Evolutionary conservation across 2,329 filamentous ascomycete genomes (phyloP).

Genomic region (Dichotomopilus funicola): DNA sequence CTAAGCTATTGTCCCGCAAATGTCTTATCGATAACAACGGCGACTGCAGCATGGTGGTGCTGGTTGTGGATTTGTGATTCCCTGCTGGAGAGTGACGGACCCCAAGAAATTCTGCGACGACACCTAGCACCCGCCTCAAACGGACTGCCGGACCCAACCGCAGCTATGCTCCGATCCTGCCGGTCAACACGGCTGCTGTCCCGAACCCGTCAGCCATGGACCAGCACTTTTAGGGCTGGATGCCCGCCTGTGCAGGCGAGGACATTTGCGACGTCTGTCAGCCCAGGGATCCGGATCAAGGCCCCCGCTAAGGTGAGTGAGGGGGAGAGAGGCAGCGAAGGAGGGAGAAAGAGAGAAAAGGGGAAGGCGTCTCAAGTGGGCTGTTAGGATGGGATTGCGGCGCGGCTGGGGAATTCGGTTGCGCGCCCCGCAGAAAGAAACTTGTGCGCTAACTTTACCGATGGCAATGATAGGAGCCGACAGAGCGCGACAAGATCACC

Average conservation of each 20-base stretch:
- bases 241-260: conserved; percentile 3
- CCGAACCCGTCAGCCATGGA: conserved; percentile 16
- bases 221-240: not conserved
- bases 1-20: not conserved
- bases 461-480: conserved; percentile 57
- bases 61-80: conserved; percentile 1
- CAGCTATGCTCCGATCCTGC: conserved; percentile 23
- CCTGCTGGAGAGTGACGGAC: not conserved
- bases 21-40: conserved; percentile 4
- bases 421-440: too few relatives aligned
- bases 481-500: conserved; percentile 80
- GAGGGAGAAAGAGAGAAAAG: too few relatives aligned
- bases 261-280: conserved; percentile 14
- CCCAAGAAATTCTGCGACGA: conserved; percentile 4
- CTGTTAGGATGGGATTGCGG: conserved; percentile 7
- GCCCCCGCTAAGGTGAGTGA: conserved; percentile 1
- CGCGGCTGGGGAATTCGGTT: too few relatives aligned
- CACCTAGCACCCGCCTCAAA: not conserved
- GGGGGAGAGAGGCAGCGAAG: too few relatives aligned
- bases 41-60: not conserved
- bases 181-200: conserved; percentile 20
- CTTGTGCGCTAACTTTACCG: not conserved
- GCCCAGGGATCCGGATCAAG: not conserved
- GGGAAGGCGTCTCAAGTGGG: not conserved
- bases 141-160: conserved; percentile 7